Base-by-base conservation (phyloP, 2,329 filamentous ascomycete genomes). In the Biscogniauxia sp. region DNA sequence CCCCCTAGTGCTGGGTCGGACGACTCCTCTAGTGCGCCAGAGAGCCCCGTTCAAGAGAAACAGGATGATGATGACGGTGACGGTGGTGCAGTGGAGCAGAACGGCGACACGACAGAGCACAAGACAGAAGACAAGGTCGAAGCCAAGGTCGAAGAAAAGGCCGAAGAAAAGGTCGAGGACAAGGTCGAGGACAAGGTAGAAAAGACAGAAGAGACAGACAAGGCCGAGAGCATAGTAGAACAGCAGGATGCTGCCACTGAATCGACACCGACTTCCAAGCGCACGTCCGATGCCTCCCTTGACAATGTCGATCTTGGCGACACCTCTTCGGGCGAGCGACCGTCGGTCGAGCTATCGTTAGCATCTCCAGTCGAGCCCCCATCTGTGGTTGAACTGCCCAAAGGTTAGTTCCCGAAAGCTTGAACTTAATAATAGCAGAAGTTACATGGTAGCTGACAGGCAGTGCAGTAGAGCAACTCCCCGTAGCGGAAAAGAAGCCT, bases 301-400 rank as follows among this genome's bases (percentile, higher is more conserved):
- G 82, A 86, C 70, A 82, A 88, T 71, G 86, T 93, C 63, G 89
- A 86, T 69, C 80, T 94, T 60, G 84, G 87, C 73, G 87, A 87
- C 71, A 84, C 87, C 61, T 73, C 74, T 66, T 59, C 74, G 63
- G 62, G 41, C 45, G 63, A 64, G 55, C 37, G 28, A 20, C 51
- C 56, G n/a, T 19, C 52, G 15, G 26, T 25, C 8, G 52, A 26
- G 13, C 26, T 17, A 26, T 28, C n/a, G 5, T n/a, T 37, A 45
- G 37, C n/a, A 26, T 28, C n/a, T 19, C 25, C 19, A 17, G 37
- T 45, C 37, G 15, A 45, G 37, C 37, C 37, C 1, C 37, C 37
- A 17, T 6, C 62, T 62, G 37, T 51, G 32, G 15, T 49, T n/a
- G 45, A 67, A 55, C 71, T 72, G 58, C 67, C 65, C 9, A 70